Evolutionary conservation across 441 rosid genomes (phyloP).

Genomic region (Pelargonium citronellum): DNA sequence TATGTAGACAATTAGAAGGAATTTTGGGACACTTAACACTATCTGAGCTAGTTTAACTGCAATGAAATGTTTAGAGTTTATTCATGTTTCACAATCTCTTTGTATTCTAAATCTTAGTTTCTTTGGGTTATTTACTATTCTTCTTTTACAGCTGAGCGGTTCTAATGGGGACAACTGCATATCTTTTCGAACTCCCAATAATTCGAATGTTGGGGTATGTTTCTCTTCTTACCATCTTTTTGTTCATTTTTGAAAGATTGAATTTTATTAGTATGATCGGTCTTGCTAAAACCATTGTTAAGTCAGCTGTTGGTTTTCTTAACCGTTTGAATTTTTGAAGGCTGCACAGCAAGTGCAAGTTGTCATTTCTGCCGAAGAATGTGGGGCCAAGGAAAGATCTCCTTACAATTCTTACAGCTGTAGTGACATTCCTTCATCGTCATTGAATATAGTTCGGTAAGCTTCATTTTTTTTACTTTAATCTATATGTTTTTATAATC

Average conservation of each 20-base stretch:
- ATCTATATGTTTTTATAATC: neutral
- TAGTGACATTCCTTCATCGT: conserved; percentile 64
- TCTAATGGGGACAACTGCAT: conserved; percentile 60
- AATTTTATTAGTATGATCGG: conserved; percentile 13
- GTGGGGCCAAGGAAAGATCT: conserved; percentile 79
- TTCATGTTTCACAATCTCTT: neutral
- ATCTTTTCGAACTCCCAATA: conserved; percentile 57
- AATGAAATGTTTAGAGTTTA: neutral
- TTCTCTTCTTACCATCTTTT: conserved; percentile 21
- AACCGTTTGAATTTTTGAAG: conserved; percentile 38
- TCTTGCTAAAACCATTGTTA: conserved; percentile 13
- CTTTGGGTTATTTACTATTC: conserved; percentile 5
- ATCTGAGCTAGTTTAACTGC: neutral
- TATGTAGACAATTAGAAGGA: no score
- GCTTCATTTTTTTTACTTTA: conserved; percentile 11
- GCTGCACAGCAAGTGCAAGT: conserved; percentile 60
- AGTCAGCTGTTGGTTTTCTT: conserved; percentile 14
- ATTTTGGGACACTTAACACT: no score
- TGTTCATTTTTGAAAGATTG: conserved; percentile 8
- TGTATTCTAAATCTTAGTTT: conserved; percentile 14
- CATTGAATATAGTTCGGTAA: conserved; percentile 71
- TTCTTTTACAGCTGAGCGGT: conserved; percentile 53
- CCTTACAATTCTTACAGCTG: conserved; percentile 65
- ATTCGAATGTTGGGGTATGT: conserved; percentile 58
- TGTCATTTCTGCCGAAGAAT: conserved; percentile 77